phyloP scores from a whole-genome alignment of 768 basidiomycete genomes.

The Lactarius deliciosus region DNA sequence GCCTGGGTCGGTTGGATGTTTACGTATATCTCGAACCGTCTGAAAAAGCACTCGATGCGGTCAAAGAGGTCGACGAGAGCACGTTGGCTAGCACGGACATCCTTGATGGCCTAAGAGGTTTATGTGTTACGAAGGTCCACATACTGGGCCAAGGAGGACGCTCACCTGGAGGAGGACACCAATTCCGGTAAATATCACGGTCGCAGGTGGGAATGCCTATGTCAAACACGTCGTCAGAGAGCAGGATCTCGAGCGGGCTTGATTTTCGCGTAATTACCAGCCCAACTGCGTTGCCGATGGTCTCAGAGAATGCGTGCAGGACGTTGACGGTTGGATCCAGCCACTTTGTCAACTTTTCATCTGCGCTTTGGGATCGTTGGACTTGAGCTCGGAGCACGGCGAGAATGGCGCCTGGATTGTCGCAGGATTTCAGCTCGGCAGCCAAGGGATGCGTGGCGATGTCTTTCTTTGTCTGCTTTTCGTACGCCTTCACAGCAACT shows the following conservation, averaged over 20 bases:
- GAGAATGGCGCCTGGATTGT: background rate
- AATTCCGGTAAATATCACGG: background rate
- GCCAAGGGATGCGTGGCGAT: background rate
- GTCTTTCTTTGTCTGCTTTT: background rate
- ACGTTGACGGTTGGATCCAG: slow-evolving; percentile 1
- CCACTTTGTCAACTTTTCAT: background rate
- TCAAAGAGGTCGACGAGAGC: background rate
- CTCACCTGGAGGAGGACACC: background rate
- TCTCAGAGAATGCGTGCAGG: background rate
- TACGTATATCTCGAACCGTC: background rate
- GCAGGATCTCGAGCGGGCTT: background rate
- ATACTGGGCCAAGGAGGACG: background rate
- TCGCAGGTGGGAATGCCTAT: background rate
- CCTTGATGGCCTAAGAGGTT: background rate
- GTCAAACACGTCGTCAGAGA: background rate
- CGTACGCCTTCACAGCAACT: background rate
- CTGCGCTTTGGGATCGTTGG: background rate
- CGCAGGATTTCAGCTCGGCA: background rate
- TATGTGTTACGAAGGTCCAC: background rate
- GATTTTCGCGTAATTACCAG: background rate
- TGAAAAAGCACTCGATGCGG: background rate
- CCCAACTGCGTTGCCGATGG: background rate
- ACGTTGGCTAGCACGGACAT: background rate
- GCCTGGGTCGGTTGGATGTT: background rate
- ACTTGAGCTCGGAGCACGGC: background rate